Percentiles rank a stretch among this genome's conserved stretches.
Evolutionary conservation across 805 yeast genomes (phyloP).

Genomic region (Pichia deserticola): DNA sequence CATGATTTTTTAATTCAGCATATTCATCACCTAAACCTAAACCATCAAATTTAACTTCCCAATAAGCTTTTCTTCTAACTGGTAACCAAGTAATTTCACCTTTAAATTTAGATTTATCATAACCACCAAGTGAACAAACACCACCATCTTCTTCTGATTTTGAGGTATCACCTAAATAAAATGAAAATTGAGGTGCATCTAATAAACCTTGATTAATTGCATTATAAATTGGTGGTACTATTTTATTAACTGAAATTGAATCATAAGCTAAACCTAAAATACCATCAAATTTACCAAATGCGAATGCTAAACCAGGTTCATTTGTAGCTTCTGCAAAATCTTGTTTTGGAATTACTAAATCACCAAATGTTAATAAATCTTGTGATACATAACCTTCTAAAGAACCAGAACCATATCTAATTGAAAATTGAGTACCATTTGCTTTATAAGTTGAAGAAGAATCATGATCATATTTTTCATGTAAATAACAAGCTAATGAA

Average conservation of each 20-base stretch:
- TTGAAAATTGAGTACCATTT: constrained; percentile 80
- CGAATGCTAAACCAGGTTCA: constrained; percentile 97
- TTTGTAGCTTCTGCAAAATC: constrained; percentile 95
- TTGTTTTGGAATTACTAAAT: constrained; percentile 76
- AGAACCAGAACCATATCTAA: constrained; percentile 89
- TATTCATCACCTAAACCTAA: constrained; percentile 87
- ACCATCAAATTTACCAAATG: constrained; percentile 98
- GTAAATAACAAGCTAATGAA: constrained; percentile 92
- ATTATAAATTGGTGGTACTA: constrained; percentile 91
- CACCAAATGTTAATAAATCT: constrained; percentile 77
- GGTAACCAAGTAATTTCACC: constrained; percentile 95
- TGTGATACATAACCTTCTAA: constrained; percentile 88
- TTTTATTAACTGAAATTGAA: constrained; percentile 78
- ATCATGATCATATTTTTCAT: constrained; percentile 81
- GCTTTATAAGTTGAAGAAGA: constrained; percentile 76
- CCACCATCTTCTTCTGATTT: constrained; percentile 74
- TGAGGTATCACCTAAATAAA: constrained; percentile 76
- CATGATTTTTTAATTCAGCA: constrained; percentile 73
- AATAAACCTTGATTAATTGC: constrained; percentile 77
- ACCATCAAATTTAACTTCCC: constrained; percentile 95
- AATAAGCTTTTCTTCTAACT: constrained; percentile 98
- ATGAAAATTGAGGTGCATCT: constrained; percentile 81
- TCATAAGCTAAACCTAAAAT: constrained; percentile 92
- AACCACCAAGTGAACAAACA: constrained; percentile 91
- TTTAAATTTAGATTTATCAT: constrained; percentile 62